Evolutionary conservation across 371 early-diverging fungal genomes (phyloP).

Genomic region (Mortierella sp.): DNA sequence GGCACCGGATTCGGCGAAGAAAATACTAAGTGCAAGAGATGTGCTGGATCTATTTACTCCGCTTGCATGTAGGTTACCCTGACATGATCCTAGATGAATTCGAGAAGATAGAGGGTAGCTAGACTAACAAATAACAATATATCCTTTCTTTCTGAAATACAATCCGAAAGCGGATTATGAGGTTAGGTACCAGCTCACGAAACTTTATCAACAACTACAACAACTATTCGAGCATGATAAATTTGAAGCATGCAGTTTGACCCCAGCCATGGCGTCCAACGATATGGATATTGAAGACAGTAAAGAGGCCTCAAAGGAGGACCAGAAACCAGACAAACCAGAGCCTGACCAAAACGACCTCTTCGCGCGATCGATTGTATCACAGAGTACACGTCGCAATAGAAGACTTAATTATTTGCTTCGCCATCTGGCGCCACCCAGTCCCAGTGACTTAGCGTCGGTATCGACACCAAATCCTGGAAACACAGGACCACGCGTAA

Average conservation of each 20-base stretch:
- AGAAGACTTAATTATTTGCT: constrained; percentile 50
- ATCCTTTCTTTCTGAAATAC: no score
- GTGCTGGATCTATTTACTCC: constrained; percentile 44
- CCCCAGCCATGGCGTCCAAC: not conserved
- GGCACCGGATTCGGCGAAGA: not conserved
- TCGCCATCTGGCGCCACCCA: constrained; percentile 48
- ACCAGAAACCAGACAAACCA: constrained; percentile 15
- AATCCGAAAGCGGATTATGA: constrained; percentile 31
- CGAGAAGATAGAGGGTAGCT: not conserved
- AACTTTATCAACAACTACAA: constrained; percentile 41
- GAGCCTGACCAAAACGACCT: constrained; percentile 32
- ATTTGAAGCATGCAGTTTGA: constrained; percentile 7
- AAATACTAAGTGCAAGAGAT: constrained; percentile 15
- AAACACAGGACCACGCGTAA: constrained; percentile 1
- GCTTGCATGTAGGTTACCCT: constrained; percentile 25
- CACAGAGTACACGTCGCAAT: constrained; percentile 41
- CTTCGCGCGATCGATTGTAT: constrained; percentile 37
- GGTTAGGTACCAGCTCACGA: constrained; percentile 39
- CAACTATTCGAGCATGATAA: constrained; percentile 29
- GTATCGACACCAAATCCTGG: not conserved
- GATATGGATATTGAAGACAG: not conserved
- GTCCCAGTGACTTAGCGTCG: constrained; percentile 11
- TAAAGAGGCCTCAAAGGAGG: constrained; percentile 18
- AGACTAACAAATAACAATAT: not conserved
- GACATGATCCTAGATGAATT: not conserved